Evolutionary conservation across 1,284 basidiomycete genomes (phyloP).

Genomic region (Sanghuangporus sanghuang): DNA sequence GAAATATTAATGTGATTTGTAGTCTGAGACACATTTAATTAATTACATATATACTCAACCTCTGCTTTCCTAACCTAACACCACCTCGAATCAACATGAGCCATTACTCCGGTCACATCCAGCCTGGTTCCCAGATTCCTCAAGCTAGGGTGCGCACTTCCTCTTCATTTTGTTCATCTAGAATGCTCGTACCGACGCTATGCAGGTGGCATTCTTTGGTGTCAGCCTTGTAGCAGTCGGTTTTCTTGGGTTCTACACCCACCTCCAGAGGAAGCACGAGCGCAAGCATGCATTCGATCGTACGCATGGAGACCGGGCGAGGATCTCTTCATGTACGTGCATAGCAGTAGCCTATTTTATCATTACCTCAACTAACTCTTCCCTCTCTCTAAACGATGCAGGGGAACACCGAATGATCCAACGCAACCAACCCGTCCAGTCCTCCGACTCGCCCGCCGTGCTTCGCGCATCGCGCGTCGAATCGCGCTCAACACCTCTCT

Average conservation of each 20-base stretch:
- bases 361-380: not conserved
- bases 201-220: conserved; percentile 18
- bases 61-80: too few species aligned
- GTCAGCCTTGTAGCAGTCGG: conserved; percentile 15
- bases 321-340: conserved; percentile 19
- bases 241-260: conserved; percentile 15
- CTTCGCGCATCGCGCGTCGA: conserved; percentile 6
- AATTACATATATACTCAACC: too few species aligned
- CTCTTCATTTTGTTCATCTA: not conserved
- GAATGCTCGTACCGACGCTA: not conserved
- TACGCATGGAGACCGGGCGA: conserved; percentile 1
- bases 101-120: not conserved
- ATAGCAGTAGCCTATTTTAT: not conserved
- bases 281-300: conserved; percentile 18
- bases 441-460: not conserved
- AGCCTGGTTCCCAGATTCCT: not conserved
- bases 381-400: not conserved
- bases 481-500: not conserved
- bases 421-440: not conserved
- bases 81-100: not conserved
- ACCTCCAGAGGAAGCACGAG: conserved; percentile 17
- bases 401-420: conserved; percentile 11
- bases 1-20: not conserved
- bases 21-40: not conserved
- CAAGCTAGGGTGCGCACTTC: not conserved